Evolutionary conservation across 2,329 filamentous ascomycete genomes (phyloP).

Genomic region (Hyphodiscus sp.): DNA sequence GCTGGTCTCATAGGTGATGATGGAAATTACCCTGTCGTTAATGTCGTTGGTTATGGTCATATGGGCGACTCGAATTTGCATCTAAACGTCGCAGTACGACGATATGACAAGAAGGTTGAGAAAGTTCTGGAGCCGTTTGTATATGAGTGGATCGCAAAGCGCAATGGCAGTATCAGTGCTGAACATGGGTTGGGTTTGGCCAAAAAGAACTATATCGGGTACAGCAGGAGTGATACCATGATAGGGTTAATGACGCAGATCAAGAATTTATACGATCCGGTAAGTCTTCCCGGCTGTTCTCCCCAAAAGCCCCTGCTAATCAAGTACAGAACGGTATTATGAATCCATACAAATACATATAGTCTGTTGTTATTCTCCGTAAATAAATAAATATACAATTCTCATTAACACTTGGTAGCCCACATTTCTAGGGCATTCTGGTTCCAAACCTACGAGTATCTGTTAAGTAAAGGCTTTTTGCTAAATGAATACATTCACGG

Average conservation of each 20-base stretch:
- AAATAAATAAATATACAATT: not conserved
- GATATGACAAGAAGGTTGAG: constrained; percentile 84
- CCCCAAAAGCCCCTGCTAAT: constrained; percentile 17
- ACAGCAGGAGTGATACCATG: constrained; percentile 84
- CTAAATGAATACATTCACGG: no score
- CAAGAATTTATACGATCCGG: constrained; percentile 90
- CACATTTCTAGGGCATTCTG: not conserved
- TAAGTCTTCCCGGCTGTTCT: constrained; percentile 41
- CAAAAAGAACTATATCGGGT: constrained; percentile 93
- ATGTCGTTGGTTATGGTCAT: constrained; percentile 93
- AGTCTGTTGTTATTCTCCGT: constrained; percentile 10
- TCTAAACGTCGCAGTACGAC: constrained; percentile 76
- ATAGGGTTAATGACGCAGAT: constrained; percentile 89
- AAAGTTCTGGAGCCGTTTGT: constrained; percentile 87
- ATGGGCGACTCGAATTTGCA: constrained; percentile 98
- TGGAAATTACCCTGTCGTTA: constrained; percentile 70
- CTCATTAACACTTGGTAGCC: not conserved
- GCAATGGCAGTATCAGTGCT: constrained; percentile 89
- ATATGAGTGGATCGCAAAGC: constrained; percentile 90
- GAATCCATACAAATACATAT: constrained; percentile 98
- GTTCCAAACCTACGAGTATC: not conserved
- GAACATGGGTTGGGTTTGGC: constrained; percentile 92
- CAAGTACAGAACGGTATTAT: constrained; percentile 79
- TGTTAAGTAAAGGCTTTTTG: not conserved
- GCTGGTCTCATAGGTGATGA: constrained; percentile 73